Evolutionary conservation across 805 yeast genomes (phyloP), one percentile per base, ranked within the genome.

Genomic region (Sugiyamaella americana): DNA sequence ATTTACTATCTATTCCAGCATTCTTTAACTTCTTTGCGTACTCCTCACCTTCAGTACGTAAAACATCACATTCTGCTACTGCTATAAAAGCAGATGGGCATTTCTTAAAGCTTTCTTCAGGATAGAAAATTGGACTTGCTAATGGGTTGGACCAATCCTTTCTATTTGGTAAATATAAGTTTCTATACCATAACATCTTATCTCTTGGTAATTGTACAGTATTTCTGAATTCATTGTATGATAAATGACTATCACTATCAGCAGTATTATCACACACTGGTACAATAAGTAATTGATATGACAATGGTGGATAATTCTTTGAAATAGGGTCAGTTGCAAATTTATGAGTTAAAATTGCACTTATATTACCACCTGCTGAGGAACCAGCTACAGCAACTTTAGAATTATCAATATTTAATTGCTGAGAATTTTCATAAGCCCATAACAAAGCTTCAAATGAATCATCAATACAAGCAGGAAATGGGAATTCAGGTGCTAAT

Each of bases 401-500:
- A 11, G 57, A 35, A 23, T 37, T 41, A 30, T 57, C 46, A 34
- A 56, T 43, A 18, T 41, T 40, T 21, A 48, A 41, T 16, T 44
- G 40, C 40, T 37, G 19, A 35, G 56, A 49, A 37, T 49, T 48
- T 40, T 51, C 50, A 18, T 29, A 37, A 16, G 26, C 37, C 53
- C 49, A 44, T 37, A 37, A 39, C 32, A 48, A 40, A 4, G 75
- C 58, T 46, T 65, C 68, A 49, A 61, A 70, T n/a, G 71, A 55
- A 59, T 74, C 78, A 6, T 73, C 67, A 2, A 71, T 67, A 38
- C 72, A 64, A 6, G 76, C 74, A 2, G 80, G 79, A 55, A 62
- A 75, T 19, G 73, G 73, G 53, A 60, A 51, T 54, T 74, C 76
- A 2, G 79, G 80, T 0, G 78, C 78, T 46, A 73, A 57, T 36